Percentiles rank a stretch among this genome's conserved stretches.
phyloP scores from a whole-genome alignment of 768 basidiomycete species.

The Hydnum rufescens region DNA sequence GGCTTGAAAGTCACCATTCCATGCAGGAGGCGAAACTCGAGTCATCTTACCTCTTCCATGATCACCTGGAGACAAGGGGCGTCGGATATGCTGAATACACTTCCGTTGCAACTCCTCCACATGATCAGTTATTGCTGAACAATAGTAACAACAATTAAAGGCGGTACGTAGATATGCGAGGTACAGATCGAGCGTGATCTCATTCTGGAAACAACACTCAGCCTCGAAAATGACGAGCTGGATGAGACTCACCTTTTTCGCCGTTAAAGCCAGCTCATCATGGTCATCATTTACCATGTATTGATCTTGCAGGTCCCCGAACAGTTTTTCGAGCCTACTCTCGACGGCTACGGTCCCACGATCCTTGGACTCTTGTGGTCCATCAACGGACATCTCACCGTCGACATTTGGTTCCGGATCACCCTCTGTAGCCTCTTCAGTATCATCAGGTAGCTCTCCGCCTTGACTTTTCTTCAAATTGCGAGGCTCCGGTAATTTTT shows the following conservation, averaged over 20 bases:
- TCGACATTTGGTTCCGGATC: neutral
- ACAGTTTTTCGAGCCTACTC: conserved; percentile 53
- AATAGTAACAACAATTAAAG: conserved; percentile 95
- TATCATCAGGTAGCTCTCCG: conserved; percentile 15
- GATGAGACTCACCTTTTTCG: conserved; percentile 39
- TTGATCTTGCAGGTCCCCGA: conserved; percentile 39
- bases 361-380: conserved; percentile 31
- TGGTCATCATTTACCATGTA: conserved; percentile 24
- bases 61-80: conserved; percentile 25
- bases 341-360: conserved; percentile 65
- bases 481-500: conserved; percentile 15
- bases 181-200: conserved; percentile 77
- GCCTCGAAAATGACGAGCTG: neutral
- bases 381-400: conserved; percentile 25
- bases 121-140: conserved; percentile 80
- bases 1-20: conserved; percentile 1
- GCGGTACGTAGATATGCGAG: conserved; percentile 83
- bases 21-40: neutral
- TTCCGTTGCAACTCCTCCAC: conserved; percentile 88
- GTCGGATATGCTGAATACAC: conserved; percentile 82
- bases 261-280: conserved; percentile 45
- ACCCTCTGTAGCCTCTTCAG: conserved; percentile 20
- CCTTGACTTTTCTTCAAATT: conserved; percentile 18
- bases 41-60: neutral
- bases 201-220: conserved; percentile 27